Evolutionary conservation across 164 flowering plant genomes (phyloP).

Genomic region (Macadamia tetraphylla): DNA sequence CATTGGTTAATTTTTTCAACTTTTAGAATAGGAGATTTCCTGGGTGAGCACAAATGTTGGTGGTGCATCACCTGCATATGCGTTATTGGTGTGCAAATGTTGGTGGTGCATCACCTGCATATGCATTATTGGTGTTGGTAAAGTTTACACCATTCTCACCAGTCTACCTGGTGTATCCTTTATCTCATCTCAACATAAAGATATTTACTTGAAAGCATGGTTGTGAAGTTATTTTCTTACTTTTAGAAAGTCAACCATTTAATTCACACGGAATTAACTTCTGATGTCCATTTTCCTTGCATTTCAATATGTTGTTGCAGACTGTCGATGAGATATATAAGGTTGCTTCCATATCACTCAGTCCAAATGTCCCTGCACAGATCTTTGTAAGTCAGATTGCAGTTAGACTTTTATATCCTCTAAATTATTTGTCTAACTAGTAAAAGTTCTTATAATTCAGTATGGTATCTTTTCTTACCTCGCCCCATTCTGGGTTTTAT

Average conservation of each 20-base stretch:
- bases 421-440: background rate
- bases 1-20: no score
- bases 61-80: no score
- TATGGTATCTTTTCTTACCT: background rate
- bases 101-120: no score
- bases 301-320: slow-evolving; percentile 44
- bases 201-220: background rate
- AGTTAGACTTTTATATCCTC: background rate
- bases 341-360: slow-evolving; percentile 85
- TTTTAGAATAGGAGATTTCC: no score
- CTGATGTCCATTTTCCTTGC: slow-evolving; percentile 10
- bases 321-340: slow-evolving; percentile 95
- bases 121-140: no score
- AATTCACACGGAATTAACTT: no score
- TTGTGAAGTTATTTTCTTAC: background rate
- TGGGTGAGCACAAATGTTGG: no score
- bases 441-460: background rate
- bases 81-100: no score
- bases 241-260: background rate
- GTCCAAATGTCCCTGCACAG: slow-evolving; percentile 97
- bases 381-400: slow-evolving; percentile 65
- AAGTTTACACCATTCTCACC: background rate
- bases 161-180: background rate
- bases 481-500: background rate
- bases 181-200: background rate